These are phyloP conservation scores for Nakazawaea ernobii DNA, from an alignment of 805 yeast species.

Conservation along the genomic window DNA sequence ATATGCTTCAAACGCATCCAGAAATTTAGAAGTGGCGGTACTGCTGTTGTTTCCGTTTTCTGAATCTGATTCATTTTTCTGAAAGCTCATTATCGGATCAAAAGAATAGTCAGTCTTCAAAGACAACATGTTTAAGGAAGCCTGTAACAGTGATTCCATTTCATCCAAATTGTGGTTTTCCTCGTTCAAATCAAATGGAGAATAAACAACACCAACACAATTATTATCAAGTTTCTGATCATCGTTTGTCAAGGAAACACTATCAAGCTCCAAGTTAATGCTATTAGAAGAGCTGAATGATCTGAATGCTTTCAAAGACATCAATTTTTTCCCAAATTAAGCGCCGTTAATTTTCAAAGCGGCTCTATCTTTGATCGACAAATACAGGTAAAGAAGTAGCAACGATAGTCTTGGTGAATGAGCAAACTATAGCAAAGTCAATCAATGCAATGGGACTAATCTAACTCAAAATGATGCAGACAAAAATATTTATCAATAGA, in stretches of 20 bases:
- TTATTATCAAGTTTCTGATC: slow-evolving; percentile 4
- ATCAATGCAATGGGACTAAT: background rate
- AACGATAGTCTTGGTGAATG: no score
- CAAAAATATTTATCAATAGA: no score
- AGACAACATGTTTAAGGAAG: background rate
- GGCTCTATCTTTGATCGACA: no score
- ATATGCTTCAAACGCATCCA: background rate
- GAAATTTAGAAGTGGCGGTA: no score
- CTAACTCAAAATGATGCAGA: no score
- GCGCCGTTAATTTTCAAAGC: no score
- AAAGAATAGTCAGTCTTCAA: background rate
- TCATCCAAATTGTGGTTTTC: background rate
- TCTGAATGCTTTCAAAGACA: background rate
- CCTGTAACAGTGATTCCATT: background rate
- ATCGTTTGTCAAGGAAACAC: background rate
- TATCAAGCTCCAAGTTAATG: background rate
- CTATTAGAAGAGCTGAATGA: background rate
- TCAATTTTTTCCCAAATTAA: background rate
- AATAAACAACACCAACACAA: slow-evolving; percentile 4
- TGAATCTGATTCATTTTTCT: background rate
- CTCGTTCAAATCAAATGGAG: background rate
- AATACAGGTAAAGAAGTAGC: no score
- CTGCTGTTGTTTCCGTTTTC: no score
- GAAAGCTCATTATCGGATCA: no score
- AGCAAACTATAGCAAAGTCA: no score